Percentiles rank a stretch among this genome's conserved stretches.
Conservation (phyloP, 345 rosid genomes). For the Physaria fendleri region DNA sequence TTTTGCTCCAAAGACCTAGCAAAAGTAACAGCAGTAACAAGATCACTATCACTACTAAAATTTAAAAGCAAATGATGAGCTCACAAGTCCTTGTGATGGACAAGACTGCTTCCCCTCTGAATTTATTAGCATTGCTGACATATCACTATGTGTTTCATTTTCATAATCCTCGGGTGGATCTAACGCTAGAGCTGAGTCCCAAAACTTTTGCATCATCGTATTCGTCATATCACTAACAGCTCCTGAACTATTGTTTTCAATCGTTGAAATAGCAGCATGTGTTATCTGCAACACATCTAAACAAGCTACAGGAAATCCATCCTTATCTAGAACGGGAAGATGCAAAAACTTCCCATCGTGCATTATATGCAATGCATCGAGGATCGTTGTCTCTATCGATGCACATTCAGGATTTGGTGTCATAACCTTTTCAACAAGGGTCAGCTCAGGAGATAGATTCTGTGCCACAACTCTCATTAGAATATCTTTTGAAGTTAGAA, state of each 20-base stretch:
- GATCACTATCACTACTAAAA: slow-evolving; percentile 76
- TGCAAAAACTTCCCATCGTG: slow-evolving; percentile 95
- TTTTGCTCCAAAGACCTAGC: slow-evolving; percentile 62
- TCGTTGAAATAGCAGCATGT: slow-evolving; percentile 91
- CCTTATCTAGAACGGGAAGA: slow-evolving; percentile 89
- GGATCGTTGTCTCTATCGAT: slow-evolving; percentile 66
- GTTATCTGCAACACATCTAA: slow-evolving; percentile 87
- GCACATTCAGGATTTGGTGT: slow-evolving; percentile 88
- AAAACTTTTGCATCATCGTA: slow-evolving; percentile 96
- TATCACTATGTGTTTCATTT: slow-evolving; percentile 78
- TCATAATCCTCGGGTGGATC: slow-evolving; percentile 87
- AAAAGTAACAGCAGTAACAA: slow-evolving; percentile 52
- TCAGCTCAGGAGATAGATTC: slow-evolving; percentile 83
- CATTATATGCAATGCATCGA: slow-evolving; percentile 91
- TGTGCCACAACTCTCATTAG: slow-evolving; percentile 95
- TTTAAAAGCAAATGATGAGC: slow-evolving; percentile 79
- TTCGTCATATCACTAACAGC: slow-evolving; percentile 70
- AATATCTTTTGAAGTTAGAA: slow-evolving; percentile 90
- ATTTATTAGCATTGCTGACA: slow-evolving; percentile 52
- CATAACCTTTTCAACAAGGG: slow-evolving; percentile 94
- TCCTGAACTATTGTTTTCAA: slow-evolving; percentile 71
- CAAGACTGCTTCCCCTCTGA: slow-evolving; percentile 58
- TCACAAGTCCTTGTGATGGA: slow-evolving; percentile 69
- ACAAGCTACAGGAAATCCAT: slow-evolving; percentile 59
- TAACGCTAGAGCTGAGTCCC: slow-evolving; percentile 87